These are phyloP conservation scores for Tephrocybe sp. DNA, from an alignment of 768 basidiomycete species.

Conservation along the genomic window DNA sequence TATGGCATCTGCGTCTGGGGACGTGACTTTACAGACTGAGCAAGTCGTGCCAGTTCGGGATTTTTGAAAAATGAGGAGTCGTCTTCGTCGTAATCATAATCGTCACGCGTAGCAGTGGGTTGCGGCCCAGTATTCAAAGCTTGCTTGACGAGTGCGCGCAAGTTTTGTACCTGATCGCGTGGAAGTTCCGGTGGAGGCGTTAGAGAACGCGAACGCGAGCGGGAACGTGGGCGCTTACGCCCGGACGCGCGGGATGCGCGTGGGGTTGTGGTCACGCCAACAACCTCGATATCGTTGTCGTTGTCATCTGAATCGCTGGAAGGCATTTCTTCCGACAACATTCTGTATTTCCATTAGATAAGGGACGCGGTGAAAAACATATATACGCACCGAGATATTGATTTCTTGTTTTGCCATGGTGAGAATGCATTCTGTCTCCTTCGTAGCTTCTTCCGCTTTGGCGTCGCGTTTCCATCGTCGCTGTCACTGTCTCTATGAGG, in stretches of 20 bases:
- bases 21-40: constrained; percentile 28
- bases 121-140: constrained; percentile 41
- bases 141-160: constrained; percentile 61
- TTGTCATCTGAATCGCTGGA: constrained; percentile 36
- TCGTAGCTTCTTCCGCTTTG: constrained; percentile 31
- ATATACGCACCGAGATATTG: constrained; percentile 38
- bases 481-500: constrained; percentile 18
- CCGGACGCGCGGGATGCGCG: constrained; percentile 31
- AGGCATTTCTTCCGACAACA: constrained; percentile 37
- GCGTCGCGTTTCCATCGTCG: constrained; percentile 30
- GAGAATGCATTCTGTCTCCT: constrained; percentile 38
- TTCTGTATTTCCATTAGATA: constrained; percentile 21
- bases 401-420: constrained; percentile 42
- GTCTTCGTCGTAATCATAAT: constrained; percentile 20
- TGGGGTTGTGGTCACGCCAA: constrained; percentile 22
- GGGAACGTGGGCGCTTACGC: constrained; percentile 42
- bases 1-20: constrained; percentile 19
- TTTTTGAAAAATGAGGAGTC: constrained; percentile 54
- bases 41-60: constrained; percentile 63
- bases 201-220: constrained; percentile 65
- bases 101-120: constrained; percentile 29
- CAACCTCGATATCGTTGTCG: constrained; percentile 39
- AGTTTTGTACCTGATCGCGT: constrained; percentile 49
- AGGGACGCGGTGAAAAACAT: background rate
- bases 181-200: constrained; percentile 73